Evolutionary conservation across 2,329 filamentous ascomycete species (phyloP), one percentile per base, ranked within the genome.

Genomic region (Leptographium galeiforme): DNA sequence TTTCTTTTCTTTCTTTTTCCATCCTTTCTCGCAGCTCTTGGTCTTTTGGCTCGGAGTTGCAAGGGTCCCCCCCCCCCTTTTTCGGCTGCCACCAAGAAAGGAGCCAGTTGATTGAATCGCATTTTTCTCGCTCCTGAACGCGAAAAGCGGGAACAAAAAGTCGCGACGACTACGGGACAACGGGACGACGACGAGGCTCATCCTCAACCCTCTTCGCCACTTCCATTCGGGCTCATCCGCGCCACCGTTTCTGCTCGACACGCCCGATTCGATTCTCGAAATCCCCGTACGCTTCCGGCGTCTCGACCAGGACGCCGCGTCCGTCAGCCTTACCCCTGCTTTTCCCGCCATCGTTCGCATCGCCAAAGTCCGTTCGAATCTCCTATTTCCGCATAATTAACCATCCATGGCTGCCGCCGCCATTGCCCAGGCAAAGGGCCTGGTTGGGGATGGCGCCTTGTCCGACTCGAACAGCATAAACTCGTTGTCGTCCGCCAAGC

Each of bases 401-500:
- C 25, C 2, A 11, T 57, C 46, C 55, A 68, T 67, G 66, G 65
- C 66, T 50, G 62, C 62, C 55, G 60, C 64, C 54, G 58, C 57
- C 48, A 56, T 58, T 47, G 57, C 61, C 53, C 63, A 62, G 53
- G 60, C 59, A 54, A 68, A 66, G 60, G 65, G 64, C 60, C 55
- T 59, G 57, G 39, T 56, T 58, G 57, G 59, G 56, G 54, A 57
- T 57, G 56, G 56, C 59, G 57, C 62, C 59, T 61, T 53, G 61
- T 61, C 56, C 18, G 49, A 50, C 62, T 62, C 52, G 59, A 61
- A 48, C 58, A 61, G 33, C 32, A 55, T 62, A 56, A 62, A 61
- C 59, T 62, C 61, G 33, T 60, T 34, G 16, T 50, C 61, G 14
- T 61, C 65, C 40, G 62, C 61, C 55, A 82, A 82, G 69, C 72